A percentile compares a stretch with the other conserved stretches of the same genome.
Conservation (phyloP, 768 basidiomycete species). For the Tephrocybe sp. region DNA sequence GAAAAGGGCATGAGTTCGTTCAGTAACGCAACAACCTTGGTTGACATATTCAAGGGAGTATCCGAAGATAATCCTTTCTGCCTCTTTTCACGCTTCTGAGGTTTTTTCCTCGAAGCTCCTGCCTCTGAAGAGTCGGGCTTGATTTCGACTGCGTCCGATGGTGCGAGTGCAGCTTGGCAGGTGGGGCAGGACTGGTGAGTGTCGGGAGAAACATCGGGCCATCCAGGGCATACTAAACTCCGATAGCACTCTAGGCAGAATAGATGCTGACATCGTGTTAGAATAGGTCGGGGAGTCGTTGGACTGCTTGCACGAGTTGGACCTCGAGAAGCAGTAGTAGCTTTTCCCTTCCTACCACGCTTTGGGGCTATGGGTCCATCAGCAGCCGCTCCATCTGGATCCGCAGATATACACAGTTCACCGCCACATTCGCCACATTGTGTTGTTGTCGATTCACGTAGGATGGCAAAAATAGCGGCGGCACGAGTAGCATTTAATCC, state of each 20-base stretch:
- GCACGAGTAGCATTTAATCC: constrained; percentile 79
- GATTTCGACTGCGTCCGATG: constrained; percentile 82
- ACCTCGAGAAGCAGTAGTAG: constrained; percentile 50
- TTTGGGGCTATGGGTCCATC: constrained; percentile 49
- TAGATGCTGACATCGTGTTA: constrained; percentile 93
- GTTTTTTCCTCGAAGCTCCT: constrained; percentile 53
- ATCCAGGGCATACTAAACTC: constrained; percentile 70
- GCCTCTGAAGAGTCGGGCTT: constrained; percentile 53
- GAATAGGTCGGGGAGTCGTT: constrained; percentile 54
- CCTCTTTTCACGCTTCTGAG: constrained; percentile 63
- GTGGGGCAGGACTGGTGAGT: constrained; percentile 66
- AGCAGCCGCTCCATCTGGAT: constrained; percentile 46
- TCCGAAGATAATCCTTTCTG: constrained; percentile 50
- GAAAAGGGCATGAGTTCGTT: constrained; percentile 81
- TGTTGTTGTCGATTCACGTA: constrained; percentile 84
- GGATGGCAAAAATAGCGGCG: constrained; percentile 75
- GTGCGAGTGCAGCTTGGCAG: constrained; percentile 67
- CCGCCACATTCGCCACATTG: constrained; percentile 86
- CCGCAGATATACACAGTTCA: constrained; percentile 61
- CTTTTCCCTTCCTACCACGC: constrained; percentile 49
- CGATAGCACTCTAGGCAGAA: constrained; percentile 90
- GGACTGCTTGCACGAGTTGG: constrained; percentile 78
- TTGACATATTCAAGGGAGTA: constrained; percentile 65
- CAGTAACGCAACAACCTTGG: constrained; percentile 85
- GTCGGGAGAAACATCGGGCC: constrained; percentile 68